Evolutionary conservation across 2,329 filamentous ascomycete species (phyloP).

Genomic region (Neodidymelliopsis sp.): DNA sequence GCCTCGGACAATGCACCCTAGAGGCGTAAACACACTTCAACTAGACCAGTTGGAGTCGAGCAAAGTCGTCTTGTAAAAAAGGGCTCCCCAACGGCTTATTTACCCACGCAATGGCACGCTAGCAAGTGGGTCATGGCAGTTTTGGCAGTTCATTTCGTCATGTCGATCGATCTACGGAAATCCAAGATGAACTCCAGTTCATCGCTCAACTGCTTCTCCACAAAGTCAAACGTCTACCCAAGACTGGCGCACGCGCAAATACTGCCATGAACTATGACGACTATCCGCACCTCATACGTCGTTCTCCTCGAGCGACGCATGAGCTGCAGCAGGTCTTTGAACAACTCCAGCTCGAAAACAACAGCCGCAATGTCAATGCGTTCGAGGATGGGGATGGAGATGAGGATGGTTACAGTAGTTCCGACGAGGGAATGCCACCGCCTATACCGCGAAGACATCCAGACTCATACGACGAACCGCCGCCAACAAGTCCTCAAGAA

Average conservation of each 20-base stretch:
- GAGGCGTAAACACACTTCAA: conserved; percentile 1
- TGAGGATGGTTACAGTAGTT: conserved; percentile 10
- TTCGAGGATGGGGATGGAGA: not conserved
- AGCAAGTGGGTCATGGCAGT: conserved; percentile 20
- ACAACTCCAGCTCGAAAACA: conserved; percentile 17
- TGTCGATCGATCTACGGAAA: conserved; percentile 11
- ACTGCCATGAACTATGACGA: conserved; percentile 28
- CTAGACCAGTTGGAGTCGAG: conserved; percentile 1
- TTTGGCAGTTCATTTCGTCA: conserved; percentile 23
- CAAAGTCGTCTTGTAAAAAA: not conserved
- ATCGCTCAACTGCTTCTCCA: conserved; percentile 8
- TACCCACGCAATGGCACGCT: conserved; percentile 14
- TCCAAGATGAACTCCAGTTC: conserved; percentile 5
- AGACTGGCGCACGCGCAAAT: conserved; percentile 6
- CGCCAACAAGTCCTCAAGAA: conserved; percentile 5
- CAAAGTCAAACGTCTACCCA: conserved; percentile 3
- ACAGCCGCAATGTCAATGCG: not conserved
- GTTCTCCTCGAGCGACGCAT: conserved; percentile 28
- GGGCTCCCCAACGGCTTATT: conserved; percentile 9
- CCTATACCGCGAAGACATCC: conserved; percentile 26
- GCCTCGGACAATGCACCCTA: not conserved
- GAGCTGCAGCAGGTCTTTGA: conserved; percentile 24
- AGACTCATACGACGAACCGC: not conserved
- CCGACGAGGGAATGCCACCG: conserved; percentile 25
- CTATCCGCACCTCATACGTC: conserved; percentile 27